phyloP scores from a whole-genome alignment of 2,329 filamentous ascomycete genomes.

The Exophiala sp. region DNA sequence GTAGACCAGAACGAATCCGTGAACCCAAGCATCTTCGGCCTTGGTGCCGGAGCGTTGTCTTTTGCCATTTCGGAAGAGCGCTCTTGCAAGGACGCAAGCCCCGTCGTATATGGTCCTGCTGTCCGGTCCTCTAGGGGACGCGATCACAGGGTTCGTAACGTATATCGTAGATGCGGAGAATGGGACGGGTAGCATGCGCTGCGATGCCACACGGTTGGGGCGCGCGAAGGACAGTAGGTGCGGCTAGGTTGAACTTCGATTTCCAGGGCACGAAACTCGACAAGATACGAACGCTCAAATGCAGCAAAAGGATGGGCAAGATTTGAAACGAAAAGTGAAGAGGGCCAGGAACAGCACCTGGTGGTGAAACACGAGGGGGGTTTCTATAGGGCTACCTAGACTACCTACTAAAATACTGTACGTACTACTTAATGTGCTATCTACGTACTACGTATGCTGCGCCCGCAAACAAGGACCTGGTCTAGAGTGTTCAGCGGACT shows the following conservation, averaged over 20 bases:
- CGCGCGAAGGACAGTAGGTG: not conserved
- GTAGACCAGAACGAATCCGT: conserved; percentile 95
- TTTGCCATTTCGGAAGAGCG: conserved; percentile 12
- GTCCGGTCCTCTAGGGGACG: not conserved
- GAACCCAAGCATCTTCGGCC: conserved; percentile 70
- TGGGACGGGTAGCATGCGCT: not conserved
- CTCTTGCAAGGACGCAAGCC: no score
- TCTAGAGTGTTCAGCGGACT: no score
- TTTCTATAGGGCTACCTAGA: not conserved
- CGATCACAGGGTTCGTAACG: not conserved
- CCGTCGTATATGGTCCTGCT: not conserved
- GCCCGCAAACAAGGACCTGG: no score
- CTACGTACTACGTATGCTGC: no score
- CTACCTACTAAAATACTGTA: no score
- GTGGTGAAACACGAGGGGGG: conserved; percentile 1
- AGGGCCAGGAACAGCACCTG: not conserved
- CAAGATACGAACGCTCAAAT: not conserved
- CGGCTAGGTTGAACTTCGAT: not conserved
- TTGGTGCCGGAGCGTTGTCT: conserved; percentile 7
- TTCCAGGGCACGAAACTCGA: not conserved
- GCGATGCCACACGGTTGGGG: not conserved
- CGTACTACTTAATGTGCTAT: no score
- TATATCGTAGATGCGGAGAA: conserved; percentile 2
- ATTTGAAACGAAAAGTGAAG: conserved; percentile 1
- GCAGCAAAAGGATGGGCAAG: not conserved